Base-by-base conservation (phyloP, 2,329 filamentous ascomycete genomes). In the Aspergillus sp. region DNA sequence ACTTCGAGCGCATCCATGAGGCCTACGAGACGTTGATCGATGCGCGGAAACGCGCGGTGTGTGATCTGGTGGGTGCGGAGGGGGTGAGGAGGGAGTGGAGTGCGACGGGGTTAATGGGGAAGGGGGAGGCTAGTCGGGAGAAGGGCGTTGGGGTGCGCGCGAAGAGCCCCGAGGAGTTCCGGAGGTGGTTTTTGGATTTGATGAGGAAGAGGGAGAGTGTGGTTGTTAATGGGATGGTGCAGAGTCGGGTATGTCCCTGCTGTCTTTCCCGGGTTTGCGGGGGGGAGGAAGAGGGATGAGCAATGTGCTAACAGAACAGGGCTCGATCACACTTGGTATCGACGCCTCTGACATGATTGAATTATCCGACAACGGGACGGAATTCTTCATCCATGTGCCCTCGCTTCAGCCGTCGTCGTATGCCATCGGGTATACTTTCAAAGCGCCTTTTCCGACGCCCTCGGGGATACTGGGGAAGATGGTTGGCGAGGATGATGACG, bases 21-120 rank as follows among this genome's bases (percentile, higher is more conserved):
- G 70, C 70, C 12, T 72, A 72, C 46, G 65, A 69, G 47, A 66
- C 66, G 4, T 60, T 73, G 5, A 58, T 66, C 26, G 68, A 73
- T 48, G 60, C 64, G 7, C 54, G 64, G 47, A 73, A 72, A 51
- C 60, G 70, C 39, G 54, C 59, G 4, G 67, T 73, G 2, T 73
- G 72, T 57, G 70, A 72, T 56, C 43, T 72, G 32, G 44, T 70
- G 27, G 70, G 70, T 6, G 65, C 59, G 35, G 67, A 68, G 42
- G 69, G 66, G 4, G 66, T 72, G n/a, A 50, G 54, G 33, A 50
- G 49, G 42, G 67, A 71, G 61, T 72, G 66, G 65, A 55, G 59
- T 4, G 39, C 40, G 29, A 47, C 48, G 4, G 69, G 68, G 9
- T 45, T 51, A 8, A 66, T 69, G 61, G 65, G 62, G 3, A 41